A percentile compares a stretch with the other conserved stretches of the same genome.
Evolutionary conservation across 495 filamentous ascomycete species (phyloP).

Genomic region (Hypoxylon fuscum): DNA sequence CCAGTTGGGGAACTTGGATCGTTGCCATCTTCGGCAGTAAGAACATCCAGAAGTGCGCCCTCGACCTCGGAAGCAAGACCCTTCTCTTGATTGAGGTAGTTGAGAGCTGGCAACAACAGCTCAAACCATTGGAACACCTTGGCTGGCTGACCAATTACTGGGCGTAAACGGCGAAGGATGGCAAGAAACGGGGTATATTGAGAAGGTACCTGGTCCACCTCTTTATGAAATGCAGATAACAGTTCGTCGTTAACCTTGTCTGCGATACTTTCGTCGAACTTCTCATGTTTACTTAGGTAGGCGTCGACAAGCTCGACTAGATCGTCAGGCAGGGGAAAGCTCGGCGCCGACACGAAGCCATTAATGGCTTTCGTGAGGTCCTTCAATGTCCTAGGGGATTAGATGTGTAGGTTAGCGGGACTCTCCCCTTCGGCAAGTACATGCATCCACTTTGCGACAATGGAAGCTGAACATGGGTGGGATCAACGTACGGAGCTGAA

Average conservation of each 20-base stretch:
- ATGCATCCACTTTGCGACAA: conserved; percentile 4
- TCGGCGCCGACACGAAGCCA: conserved; percentile 59
- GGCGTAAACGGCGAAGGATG: conserved; percentile 66
- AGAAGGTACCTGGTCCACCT: conserved; percentile 60
- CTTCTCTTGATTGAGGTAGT: conserved; percentile 64
- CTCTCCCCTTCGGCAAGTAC: conserved; percentile 2
- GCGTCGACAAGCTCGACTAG: conserved; percentile 63
- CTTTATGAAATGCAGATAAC: conserved; percentile 64
- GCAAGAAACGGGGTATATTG: conserved; percentile 69
- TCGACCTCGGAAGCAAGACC: conserved; percentile 65
- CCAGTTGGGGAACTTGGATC: conserved; percentile 48
- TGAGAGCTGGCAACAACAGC: conserved; percentile 67
- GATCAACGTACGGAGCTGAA: conserved; percentile 44
- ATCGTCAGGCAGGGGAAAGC: conserved; percentile 69
- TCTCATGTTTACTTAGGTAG: conserved; percentile 67
- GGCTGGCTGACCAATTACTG: conserved; percentile 62
- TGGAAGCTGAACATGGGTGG: neutral
- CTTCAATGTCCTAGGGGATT: conserved; percentile 59
- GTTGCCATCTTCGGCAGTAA: conserved; percentile 67
- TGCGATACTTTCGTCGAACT: conserved; percentile 65
- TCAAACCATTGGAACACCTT: conserved; percentile 73
- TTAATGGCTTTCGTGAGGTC: conserved; percentile 69
- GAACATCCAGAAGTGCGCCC: conserved; percentile 64
- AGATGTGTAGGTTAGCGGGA: conserved; percentile 19
- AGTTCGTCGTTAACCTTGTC: conserved; percentile 75